Evolutionary conservation across 2,329 filamentous ascomycete species (phyloP).

Genomic region (Periconia macrospinosa): DNA sequence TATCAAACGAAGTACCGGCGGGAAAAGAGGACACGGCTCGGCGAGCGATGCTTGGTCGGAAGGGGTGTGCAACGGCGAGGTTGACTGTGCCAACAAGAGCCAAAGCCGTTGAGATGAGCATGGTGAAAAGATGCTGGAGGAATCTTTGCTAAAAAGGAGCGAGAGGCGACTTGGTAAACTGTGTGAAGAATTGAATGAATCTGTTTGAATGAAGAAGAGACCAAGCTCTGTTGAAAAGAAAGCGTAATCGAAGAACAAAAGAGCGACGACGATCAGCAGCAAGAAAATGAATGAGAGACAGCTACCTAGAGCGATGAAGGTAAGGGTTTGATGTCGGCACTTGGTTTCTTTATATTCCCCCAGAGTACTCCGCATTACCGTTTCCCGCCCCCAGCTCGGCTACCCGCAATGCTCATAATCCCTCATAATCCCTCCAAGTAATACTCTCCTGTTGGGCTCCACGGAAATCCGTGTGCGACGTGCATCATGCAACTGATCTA

Average conservation of each 20-base stretch:
- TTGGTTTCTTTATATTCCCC: neutral
- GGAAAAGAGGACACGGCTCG: slow-evolving; percentile 12
- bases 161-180: neutral
- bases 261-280: neutral
- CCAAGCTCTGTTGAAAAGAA: neutral
- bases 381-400: neutral
- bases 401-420: too few relatives aligned
- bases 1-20: slow-evolving; percentile 18
- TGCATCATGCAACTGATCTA: too few relatives aligned
- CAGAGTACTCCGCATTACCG: neutral
- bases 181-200: too few relatives aligned
- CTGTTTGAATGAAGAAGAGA: neutral
- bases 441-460: too few relatives aligned
- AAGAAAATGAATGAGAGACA: neutral
- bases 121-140: neutral
- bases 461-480: too few relatives aligned
- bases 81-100: slow-evolving; percentile 6
- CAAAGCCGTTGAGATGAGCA: slow-evolving; percentile 5
- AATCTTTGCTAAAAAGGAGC: neutral
- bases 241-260: neutral
- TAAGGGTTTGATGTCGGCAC: neutral
- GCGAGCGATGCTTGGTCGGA: neutral
- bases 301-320: neutral
- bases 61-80: slow-evolving; percentile 8
- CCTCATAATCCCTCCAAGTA: too few relatives aligned